Base-by-base conservation (phyloP, 768 basidiomycete species). In the Russula olivacea region DNA sequence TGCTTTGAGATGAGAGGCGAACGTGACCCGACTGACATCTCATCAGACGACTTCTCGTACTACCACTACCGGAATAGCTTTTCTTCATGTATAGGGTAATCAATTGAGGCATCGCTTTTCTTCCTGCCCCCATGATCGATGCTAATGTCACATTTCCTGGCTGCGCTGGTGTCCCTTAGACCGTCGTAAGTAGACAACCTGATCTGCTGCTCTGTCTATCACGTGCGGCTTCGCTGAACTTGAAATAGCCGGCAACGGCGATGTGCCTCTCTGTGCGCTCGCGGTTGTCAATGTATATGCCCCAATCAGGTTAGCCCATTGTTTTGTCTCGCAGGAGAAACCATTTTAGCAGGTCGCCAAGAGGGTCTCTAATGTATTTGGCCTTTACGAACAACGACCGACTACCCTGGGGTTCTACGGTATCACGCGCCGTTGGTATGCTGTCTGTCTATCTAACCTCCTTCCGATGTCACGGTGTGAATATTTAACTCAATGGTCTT, bases 281-380 rank as follows among this genome's bases (percentile, higher is more conserved):
- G 53, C 57, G 53, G 59, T 61, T 32, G 59, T 57, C 51, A 8
- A 23, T 32, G 54, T 51, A 5, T 48, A 41, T 7, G 49, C 59
- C 10, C 43, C 47, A 1, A 40, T 61, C 9, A 43, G 50, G 43
- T n/a, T 59, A 61, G 34, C 55, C 61, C n/a, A 55, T 61, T 6
- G 14, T 2, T 34, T 32, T 52, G 43, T 21, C 28, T 40, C 7
- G 7, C 41, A 0, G 48, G 55, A 34, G 55, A 8, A 34, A 12
- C 6, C 30, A 40, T 3, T 57, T 57, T 38, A n/a, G 52, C 52
- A 15, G 32, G 32, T 32, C 1, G 34, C 34, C 10, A 3, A 34
- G 34, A 32, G 9, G 10, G 11, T 3, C 34, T 34, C 9, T 34
- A 11, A 34, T 11, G 11, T 10, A 19, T 64, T 56, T 36, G 58